Base-by-base conservation (phyloP, 768 basidiomycete genomes). In the Artomyces pyxidatus region DNA sequence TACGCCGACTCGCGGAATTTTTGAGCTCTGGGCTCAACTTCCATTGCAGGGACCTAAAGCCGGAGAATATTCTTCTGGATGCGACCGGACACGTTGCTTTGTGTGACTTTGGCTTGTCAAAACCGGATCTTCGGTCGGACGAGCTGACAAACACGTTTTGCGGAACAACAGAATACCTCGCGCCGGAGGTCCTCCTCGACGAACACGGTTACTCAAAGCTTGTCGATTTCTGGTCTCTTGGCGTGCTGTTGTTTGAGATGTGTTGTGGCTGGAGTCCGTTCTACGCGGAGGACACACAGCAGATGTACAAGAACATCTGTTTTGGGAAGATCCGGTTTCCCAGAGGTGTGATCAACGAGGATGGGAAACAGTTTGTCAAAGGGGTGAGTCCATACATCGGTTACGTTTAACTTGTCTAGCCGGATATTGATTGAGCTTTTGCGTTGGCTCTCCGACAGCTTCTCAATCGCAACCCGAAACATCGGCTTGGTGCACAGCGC, bases 221-320 rank as follows among this genome's bases (percentile, higher is more conserved):
- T 42, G 96, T 99, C 58, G 96, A 99, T 65, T 99, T 98, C 65
- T 99, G 96, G 94, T 88, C 85, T 41, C 70, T 97, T 17, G 95
- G 94, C 28, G 96, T 98, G 1, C 73, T 99, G 27, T 73, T 99
- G 21, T 99, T 98, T 63, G 96, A 99, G 69, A 99, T 99, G 96
- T 98, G 96, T 61, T 99, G 96, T 58, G 96, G 96, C 6, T 98
- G 96, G 96, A 92, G 88, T 63, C 96, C 96, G 37, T 99, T 98
- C 70, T 99, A 98, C 61, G 94, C 95, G 16, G 96, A 99, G 61
- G 96, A 99, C 63, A 96, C 92, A 4, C 95, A 99, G 65, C 90
- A 95, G 68, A 99, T 99, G 96, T 99, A 99, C 73, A 93, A 93
- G 75, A 92, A 88, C 68, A 91, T 90, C 57, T 96, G 94, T 64